These are phyloP conservation scores for Linnemannia zychae DNA, from an alignment of 192 early-diverging fungal genomes.

Conservation along the genomic window DNA sequence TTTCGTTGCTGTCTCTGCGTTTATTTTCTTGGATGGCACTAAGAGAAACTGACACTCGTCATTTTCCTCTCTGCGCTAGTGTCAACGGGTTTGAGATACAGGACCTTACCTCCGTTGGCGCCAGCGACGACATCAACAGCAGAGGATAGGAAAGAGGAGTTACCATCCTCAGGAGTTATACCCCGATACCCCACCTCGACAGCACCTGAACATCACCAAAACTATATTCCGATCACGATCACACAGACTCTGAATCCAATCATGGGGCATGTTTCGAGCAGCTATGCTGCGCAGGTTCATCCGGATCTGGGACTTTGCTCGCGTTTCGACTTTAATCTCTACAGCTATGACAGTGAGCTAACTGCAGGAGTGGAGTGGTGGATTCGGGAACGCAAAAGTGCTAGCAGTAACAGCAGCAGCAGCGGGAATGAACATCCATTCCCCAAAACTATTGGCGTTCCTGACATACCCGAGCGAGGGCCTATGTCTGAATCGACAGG, in stretches of 20 bases:
- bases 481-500: constrained; percentile 34
- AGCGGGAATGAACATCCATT: constrained; percentile 15
- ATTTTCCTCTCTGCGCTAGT: constrained; percentile 38
- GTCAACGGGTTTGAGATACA: constrained; percentile 80
- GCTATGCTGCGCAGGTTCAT: constrained; percentile 86
- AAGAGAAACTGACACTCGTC: background rate
- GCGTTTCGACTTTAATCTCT: constrained; percentile 92
- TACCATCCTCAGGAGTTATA: constrained; percentile 19
- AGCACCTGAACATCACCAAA: constrained; percentile 47
- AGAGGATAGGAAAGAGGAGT: constrained; percentile 10
- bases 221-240: constrained; percentile 64
- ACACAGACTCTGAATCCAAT: constrained; percentile 91
- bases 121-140: constrained; percentile 29
- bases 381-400: constrained; percentile 51
- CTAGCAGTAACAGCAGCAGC: constrained; percentile 17
- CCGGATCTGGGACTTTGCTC: constrained; percentile 79
- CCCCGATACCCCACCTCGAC: constrained; percentile 50
- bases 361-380: constrained; percentile 90
- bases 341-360: constrained; percentile 92
- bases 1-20: background rate
- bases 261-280: constrained; percentile 91
- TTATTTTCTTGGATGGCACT: background rate
- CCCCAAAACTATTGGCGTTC: constrained; percentile 31
- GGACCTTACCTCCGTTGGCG: constrained; percentile 64
- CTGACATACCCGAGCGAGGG: constrained; percentile 20